These are phyloP conservation scores for Mucor ambiguus DNA, from an alignment of 371 early-diverging fungal genomes.

Conservation along the genomic window DNA sequence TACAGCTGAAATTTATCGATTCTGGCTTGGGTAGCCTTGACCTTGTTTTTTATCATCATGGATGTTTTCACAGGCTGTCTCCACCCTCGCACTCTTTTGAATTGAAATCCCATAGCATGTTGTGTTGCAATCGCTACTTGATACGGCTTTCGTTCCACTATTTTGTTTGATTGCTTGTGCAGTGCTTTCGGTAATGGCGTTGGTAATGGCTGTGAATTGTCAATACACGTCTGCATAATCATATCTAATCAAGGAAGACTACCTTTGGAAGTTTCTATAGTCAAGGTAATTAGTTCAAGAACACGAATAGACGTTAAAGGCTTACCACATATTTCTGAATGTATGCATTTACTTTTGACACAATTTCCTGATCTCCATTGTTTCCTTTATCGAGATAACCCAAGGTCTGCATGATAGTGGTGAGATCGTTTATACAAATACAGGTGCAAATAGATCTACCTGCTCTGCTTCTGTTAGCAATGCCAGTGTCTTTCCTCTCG, in stretches of 20 bases:
- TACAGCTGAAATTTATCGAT: conserved; percentile 4
- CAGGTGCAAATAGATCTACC: background rate
- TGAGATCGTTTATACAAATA: background rate
- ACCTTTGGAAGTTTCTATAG: background rate
- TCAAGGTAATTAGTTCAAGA: background rate
- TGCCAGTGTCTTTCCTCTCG: conserved; percentile 7
- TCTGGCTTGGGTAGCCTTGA: conserved; percentile 16
- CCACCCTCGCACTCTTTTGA: conserved; percentile 33
- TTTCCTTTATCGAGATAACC: conserved; percentile 9
- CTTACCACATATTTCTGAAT: background rate
- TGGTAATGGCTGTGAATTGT: background rate
- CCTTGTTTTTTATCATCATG: conserved; percentile 29
- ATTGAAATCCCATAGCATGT: conserved; percentile 15
- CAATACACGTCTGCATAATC: background rate
- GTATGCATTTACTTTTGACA: background rate
- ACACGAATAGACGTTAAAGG: background rate
- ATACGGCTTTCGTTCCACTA: conserved; percentile 22
- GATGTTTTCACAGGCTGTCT: conserved; percentile 25
- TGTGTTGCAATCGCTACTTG: conserved; percentile 16
- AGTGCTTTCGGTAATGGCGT: background rate
- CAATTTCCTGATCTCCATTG: background rate
- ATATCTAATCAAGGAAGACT: background rate
- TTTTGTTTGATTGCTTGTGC: conserved; percentile 1
- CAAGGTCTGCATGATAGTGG: conserved; percentile 3
- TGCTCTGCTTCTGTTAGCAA: conserved; percentile 19